Evolutionary conservation across 192 early-diverging fungal genomes (phyloP).

Genomic region (Mortierella antarctica): DNA sequence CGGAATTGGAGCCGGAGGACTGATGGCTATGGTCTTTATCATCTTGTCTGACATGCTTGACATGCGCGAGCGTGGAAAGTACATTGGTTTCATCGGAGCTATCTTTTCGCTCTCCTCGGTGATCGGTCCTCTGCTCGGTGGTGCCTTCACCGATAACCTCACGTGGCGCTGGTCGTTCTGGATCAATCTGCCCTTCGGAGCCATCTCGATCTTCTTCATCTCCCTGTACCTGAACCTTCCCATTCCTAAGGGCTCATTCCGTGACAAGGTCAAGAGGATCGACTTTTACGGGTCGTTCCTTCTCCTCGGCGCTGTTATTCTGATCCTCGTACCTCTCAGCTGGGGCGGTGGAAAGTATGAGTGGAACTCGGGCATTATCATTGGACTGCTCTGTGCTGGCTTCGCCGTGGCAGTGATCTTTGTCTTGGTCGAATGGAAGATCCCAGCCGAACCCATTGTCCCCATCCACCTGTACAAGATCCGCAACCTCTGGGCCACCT

Average conservation of each 20-base stretch:
- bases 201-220: conserved; percentile 50
- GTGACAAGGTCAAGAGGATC: conserved; percentile 67
- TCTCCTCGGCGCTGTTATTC: conserved; percentile 61
- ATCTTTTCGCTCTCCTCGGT: conserved; percentile 62
- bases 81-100: conserved; percentile 64
- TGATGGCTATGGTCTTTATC: conserved; percentile 68
- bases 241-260: conserved; percentile 48
- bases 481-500: conserved; percentile 55
- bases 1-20: conserved; percentile 75
- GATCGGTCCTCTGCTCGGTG: conserved; percentile 50
- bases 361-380: conserved; percentile 71
- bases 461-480: conserved; percentile 68
- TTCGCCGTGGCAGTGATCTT: conserved; percentile 60
- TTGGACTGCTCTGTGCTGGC: conserved; percentile 68
- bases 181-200: conserved; percentile 69
- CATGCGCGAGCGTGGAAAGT: conserved; percentile 73
- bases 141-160: conserved; percentile 62
- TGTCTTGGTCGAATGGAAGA: conserved; percentile 68
- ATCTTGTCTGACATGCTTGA: conserved; percentile 76
- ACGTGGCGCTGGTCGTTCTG: conserved; percentile 72
- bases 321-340: conserved; percentile 75
- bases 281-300: conserved; percentile 71
- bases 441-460: conserved; percentile 77
- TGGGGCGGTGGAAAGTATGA: conserved; percentile 74
- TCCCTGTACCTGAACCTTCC: conserved; percentile 69